Evolutionary conservation across 2,329 filamentous ascomycete species (phyloP).

Genomic region (Talaromyces islandicus): DNA sequence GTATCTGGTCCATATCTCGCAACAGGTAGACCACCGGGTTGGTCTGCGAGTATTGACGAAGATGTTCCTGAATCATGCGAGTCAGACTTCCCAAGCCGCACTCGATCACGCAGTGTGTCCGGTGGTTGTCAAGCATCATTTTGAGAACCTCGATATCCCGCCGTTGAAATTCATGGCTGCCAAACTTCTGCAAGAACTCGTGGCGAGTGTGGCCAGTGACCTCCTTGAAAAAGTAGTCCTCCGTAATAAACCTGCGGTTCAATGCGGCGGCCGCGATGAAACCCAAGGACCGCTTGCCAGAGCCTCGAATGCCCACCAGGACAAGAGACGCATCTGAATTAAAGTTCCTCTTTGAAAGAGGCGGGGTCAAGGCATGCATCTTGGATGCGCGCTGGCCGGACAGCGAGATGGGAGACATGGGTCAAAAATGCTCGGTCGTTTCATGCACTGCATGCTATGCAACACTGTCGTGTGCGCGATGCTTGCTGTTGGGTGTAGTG

Average conservation of each 20-base stretch:
- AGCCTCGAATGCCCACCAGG: conserved; percentile 38
- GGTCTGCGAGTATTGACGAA: conserved; percentile 29
- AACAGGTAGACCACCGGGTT: conserved; percentile 38
- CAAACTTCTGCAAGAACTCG: conserved; percentile 34
- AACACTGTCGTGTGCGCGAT: neutral
- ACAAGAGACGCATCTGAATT: conserved; percentile 35
- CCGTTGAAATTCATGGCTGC: conserved; percentile 37
- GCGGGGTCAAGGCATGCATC: conserved; percentile 12
- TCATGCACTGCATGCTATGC: neutral
- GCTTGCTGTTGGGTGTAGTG: neutral
- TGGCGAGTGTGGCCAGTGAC: conserved; percentile 36
- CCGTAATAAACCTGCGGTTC: conserved; percentile 38
- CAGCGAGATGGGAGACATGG: conserved; percentile 7
- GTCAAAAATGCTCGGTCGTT: neutral
- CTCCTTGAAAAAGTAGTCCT: conserved; percentile 40
- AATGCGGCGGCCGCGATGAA: conserved; percentile 39
- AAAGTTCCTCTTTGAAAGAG: conserved; percentile 21
- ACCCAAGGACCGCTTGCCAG: conserved; percentile 38
- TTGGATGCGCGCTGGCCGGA: conserved; percentile 7
- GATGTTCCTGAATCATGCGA: conserved; percentile 34
- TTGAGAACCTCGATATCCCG: conserved; percentile 38
- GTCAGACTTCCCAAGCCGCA: conserved; percentile 39
- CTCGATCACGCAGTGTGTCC: conserved; percentile 37
- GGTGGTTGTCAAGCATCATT: conserved; percentile 40
- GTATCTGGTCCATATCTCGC: conserved; percentile 36